A percentile compares a stretch with the other conserved stretches of the same genome.
Evolutionary conservation across 768 basidiomycete species (phyloP).

Genomic region (Amanita polypyramis): DNA sequence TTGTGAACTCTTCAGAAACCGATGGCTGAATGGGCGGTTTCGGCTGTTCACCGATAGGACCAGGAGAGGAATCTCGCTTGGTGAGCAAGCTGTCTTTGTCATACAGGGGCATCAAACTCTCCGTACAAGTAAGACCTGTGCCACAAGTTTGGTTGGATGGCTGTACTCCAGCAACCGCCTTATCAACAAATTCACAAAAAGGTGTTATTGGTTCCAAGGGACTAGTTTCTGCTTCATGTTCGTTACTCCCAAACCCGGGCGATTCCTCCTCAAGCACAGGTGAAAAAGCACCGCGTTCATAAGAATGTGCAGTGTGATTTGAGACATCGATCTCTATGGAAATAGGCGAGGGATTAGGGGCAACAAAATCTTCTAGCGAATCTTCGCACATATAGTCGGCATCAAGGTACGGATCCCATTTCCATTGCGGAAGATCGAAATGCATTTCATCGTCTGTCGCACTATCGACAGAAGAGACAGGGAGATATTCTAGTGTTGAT

Average conservation of each 20-base stretch:
- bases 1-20: slow-evolving; percentile 23
- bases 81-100: slow-evolving; percentile 12
- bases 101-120: slow-evolving; percentile 6
- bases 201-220: slow-evolving; percentile 69
- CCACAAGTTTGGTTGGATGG: slow-evolving; percentile 5
- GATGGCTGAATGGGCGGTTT: slow-evolving; percentile 13
- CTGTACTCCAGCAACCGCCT: slow-evolving; percentile 42
- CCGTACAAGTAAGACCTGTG: not conserved
- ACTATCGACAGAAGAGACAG: slow-evolving; percentile 16
- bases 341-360: slow-evolving; percentile 11
- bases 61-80: slow-evolving; percentile 13
- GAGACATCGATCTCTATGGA: slow-evolving; percentile 9
- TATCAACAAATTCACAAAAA: slow-evolving; percentile 68
- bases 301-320: slow-evolving; percentile 15
- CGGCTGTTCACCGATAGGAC: slow-evolving; percentile 20
- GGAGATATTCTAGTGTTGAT: slow-evolving; percentile 7
- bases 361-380: slow-evolving; percentile 26
- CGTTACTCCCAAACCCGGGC: slow-evolving; percentile 34
- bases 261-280: slow-evolving; percentile 60
- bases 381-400: slow-evolving; percentile 24
- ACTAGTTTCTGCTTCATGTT: slow-evolving; percentile 49
- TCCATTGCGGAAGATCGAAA: slow-evolving; percentile 14
- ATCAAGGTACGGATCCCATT: slow-evolving; percentile 15
- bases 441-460: slow-evolving; percentile 37
- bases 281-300: slow-evolving; percentile 40